phyloP scores from a whole-genome alignment of 192 early-diverging fungal genomes.

The Podila verticillata region DNA sequence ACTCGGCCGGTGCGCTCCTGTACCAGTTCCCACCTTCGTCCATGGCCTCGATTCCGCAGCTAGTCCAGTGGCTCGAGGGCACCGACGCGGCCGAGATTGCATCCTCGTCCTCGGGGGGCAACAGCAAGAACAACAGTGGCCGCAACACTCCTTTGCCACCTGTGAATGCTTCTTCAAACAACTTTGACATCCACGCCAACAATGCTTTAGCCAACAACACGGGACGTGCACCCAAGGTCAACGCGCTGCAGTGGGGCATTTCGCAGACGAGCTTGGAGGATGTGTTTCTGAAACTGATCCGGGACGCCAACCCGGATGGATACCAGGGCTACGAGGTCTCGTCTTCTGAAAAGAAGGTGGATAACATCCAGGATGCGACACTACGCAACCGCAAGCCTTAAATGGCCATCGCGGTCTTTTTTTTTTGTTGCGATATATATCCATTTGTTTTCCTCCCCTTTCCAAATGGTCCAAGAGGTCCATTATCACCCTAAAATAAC shows the following conservation, averaged over 20 bases:
- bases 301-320: conserved; percentile 55
- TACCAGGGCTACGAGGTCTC: conserved; percentile 53
- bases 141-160: conserved; percentile 17
- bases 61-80: conserved; percentile 69
- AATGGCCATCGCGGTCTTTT: no score
- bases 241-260: conserved; percentile 62
- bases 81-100: conserved; percentile 33
- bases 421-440: no score
- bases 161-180: neutral
- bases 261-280: conserved; percentile 76
- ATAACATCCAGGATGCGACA: neutral
- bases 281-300: conserved; percentile 69
- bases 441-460: no score
- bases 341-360: conserved; percentile 25
- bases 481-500: no score
- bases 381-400: conserved; percentile 19
- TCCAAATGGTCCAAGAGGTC: no score
- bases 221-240: conserved; percentile 44
- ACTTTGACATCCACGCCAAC: neutral
- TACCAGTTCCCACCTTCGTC: conserved; percentile 67
- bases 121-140: conserved; percentile 29
- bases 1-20: conserved; percentile 73
- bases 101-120: neutral
- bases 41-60: conserved; percentile 55
- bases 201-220: neutral